Evolutionary conservation across 1,139 yeast species (phyloP).

Genomic region (Zhuliangozyma parablackwelliae): DNA sequence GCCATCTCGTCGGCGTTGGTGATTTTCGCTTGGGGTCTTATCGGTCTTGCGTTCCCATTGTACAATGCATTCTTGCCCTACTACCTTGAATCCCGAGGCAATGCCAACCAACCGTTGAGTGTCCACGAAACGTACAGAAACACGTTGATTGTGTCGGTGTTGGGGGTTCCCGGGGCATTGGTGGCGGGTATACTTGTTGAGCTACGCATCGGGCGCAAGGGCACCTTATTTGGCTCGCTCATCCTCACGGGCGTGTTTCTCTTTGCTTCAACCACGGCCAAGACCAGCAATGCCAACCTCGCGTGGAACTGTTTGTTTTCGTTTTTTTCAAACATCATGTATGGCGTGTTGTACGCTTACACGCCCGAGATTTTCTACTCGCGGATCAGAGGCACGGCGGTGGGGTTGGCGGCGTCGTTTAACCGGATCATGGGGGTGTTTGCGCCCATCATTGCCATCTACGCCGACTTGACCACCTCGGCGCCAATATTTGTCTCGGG

Average conservation of each 20-base stretch:
- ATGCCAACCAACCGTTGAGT: conserved; percentile 27
- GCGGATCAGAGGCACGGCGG: conserved; percentile 39
- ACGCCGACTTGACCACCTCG: conserved; percentile 37
- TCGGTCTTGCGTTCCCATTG: conserved; percentile 43
- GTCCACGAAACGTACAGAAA: conserved; percentile 37
- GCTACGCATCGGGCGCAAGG: conserved; percentile 37
- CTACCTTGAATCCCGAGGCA: conserved; percentile 32
- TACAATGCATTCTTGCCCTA: conserved; percentile 43
- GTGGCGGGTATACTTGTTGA: conserved; percentile 39
- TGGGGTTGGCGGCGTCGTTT: conserved; percentile 40
- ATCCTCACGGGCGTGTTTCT: conserved; percentile 36
- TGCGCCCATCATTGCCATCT: conserved; percentile 43
- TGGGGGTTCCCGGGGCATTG: conserved; percentile 41
- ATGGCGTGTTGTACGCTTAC: conserved; percentile 43
- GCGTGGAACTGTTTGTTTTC: conserved; percentile 45
- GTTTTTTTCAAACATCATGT: conserved; percentile 39
- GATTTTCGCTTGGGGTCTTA: conserved; percentile 39
- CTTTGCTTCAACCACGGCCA: conserved; percentile 41
- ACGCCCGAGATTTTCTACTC: conserved; percentile 44
- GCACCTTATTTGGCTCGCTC: conserved; percentile 30
- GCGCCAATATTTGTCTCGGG: conserved; percentile 45
- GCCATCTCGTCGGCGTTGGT: conserved; percentile 33
- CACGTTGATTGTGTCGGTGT: conserved; percentile 35
- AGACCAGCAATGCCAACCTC: conserved; percentile 31
- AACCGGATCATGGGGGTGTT: conserved; percentile 41